phyloP scores from a whole-genome alignment of 208 protist genomes.

The Leishmania gerbilli region DNA sequence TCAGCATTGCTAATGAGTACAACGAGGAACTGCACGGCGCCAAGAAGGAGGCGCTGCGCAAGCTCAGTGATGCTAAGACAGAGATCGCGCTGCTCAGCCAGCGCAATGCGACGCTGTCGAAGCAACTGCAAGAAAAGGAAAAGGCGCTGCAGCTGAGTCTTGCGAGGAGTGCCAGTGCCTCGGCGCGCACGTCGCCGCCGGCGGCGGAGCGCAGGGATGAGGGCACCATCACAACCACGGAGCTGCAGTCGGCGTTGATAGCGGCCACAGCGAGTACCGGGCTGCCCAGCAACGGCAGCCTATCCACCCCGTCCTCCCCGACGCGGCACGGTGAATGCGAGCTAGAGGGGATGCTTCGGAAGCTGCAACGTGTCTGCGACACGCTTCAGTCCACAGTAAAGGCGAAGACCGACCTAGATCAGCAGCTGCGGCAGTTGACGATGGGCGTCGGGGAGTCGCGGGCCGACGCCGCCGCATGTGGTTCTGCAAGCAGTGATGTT shows the following conservation, averaged over 20 bases:
- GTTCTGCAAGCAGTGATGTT: background rate
- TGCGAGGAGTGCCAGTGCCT: background rate
- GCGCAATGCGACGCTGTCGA: conserved; percentile 34
- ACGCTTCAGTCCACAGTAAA: conserved; percentile 7
- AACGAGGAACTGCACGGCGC: conserved; percentile 43
- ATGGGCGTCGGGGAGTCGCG: background rate
- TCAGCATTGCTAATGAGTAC: conserved; percentile 39
- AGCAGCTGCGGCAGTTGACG: conserved; percentile 14
- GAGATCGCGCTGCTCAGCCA: conserved; percentile 50
- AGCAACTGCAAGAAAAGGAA: conserved; percentile 24
- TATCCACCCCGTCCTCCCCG: background rate
- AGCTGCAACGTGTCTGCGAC: conserved; percentile 16
- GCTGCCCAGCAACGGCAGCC: background rate
- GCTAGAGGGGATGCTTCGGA: conserved; percentile 16
- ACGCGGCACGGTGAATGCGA: background rate
- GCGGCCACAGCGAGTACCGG: no score
- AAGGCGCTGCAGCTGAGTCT: conserved; percentile 18
- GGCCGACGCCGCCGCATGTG: background rate
- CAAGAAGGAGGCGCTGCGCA: conserved; percentile 45
- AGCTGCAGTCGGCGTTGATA: background rate
- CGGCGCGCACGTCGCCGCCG: background rate
- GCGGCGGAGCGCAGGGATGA: conserved; percentile 9
- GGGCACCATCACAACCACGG: conserved; percentile 7
- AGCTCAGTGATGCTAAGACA: conserved; percentile 55
- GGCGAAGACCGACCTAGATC: conserved; percentile 7